Percentiles rank a stretch among this genome's conserved stretches.
Conservation (phyloP, 2,329 filamentous ascomycete genomes). For the Triangularia verruculosa region DNA sequence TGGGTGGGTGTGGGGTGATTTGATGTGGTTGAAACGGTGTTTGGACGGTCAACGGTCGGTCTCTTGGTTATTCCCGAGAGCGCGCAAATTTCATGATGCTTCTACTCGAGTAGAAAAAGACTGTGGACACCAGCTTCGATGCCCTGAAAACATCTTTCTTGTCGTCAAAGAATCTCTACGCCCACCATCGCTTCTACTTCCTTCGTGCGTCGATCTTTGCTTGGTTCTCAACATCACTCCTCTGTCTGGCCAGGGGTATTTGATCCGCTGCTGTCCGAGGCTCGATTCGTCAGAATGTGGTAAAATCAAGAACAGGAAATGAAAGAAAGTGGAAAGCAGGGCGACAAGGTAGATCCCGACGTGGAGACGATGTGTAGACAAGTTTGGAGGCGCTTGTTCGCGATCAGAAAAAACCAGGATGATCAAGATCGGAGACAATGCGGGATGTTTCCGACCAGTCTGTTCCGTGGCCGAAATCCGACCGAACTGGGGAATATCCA, state of each 20-base stretch:
- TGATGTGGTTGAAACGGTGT: slow-evolving; percentile 17
- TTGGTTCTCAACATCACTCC: not conserved
- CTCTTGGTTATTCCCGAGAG: slow-evolving; percentile 42
- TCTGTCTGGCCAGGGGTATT: not conserved
- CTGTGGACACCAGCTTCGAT: not conserved
- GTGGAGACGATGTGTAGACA: too few relatives aligned
- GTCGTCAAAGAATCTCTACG: not conserved
- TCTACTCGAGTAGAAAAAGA: not conserved
- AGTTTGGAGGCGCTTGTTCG: not conserved
- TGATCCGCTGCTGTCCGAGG: not conserved
- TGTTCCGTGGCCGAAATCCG: not conserved
- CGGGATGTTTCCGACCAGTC: not conserved
- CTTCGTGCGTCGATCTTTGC: not conserved
- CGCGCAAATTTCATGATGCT: slow-evolving; percentile 15
- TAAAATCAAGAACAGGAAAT: not conserved
- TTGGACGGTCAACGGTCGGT: slow-evolving; percentile 26
- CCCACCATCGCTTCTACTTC: not conserved
- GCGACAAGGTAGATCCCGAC: not conserved
- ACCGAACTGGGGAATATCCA: not conserved
- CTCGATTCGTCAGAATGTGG: not conserved
- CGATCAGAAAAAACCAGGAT: not conserved
- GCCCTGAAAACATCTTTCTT: not conserved
- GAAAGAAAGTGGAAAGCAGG: not conserved
- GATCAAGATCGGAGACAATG: not conserved
- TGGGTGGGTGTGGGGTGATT: not conserved